phyloP scores from a whole-genome alignment of 257 asterid species.

The Lavandula angustifolia region DNA sequence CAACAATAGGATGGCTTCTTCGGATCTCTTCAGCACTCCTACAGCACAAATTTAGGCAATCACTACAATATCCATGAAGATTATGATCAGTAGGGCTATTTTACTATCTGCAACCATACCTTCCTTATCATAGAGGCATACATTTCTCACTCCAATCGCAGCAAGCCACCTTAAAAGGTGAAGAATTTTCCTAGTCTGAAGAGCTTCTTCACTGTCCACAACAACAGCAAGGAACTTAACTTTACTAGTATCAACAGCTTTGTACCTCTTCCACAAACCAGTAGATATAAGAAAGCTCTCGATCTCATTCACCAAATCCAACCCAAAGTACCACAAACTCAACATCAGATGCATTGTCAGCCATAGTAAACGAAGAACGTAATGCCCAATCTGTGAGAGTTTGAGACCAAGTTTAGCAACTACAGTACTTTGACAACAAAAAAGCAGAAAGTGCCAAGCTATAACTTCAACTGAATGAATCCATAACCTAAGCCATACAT shows the following conservation, averaged over 20 bases:
- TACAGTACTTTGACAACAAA: not conserved
- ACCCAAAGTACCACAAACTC: slow-evolving; percentile 58
- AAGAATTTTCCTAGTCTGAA: slow-evolving; percentile 56
- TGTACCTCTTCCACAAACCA: slow-evolving; percentile 53
- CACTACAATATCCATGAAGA: not conserved
- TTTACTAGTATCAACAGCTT: slow-evolving; percentile 54
- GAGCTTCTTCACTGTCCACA: slow-evolving; percentile 84
- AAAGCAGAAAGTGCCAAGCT: not conserved
- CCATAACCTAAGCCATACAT: not conserved
- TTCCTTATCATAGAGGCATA: slow-evolving; percentile 80
- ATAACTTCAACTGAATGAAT: not conserved
- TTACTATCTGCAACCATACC: slow-evolving; percentile 44
- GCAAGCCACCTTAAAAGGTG: slow-evolving; percentile 68
- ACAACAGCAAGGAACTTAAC: slow-evolving; percentile 77
- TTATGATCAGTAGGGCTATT: slow-evolving; percentile 13
- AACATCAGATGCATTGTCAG: slow-evolving; percentile 58
- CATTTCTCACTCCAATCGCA: slow-evolving; percentile 57
- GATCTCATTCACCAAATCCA: slow-evolving; percentile 43
- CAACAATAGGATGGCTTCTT: slow-evolving; percentile 55
- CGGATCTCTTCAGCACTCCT: slow-evolving; percentile 76
- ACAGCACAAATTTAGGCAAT: slow-evolving; percentile 25
- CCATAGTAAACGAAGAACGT: slow-evolving; percentile 56
- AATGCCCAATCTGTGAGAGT: slow-evolving; percentile 48
- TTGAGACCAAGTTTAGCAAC: slow-evolving; percentile 31
- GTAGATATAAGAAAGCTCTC: slow-evolving; percentile 72